Evolutionary conservation across 2,329 filamentous ascomycete genomes (phyloP).

Genomic region (Aspergillus tanneri): DNA sequence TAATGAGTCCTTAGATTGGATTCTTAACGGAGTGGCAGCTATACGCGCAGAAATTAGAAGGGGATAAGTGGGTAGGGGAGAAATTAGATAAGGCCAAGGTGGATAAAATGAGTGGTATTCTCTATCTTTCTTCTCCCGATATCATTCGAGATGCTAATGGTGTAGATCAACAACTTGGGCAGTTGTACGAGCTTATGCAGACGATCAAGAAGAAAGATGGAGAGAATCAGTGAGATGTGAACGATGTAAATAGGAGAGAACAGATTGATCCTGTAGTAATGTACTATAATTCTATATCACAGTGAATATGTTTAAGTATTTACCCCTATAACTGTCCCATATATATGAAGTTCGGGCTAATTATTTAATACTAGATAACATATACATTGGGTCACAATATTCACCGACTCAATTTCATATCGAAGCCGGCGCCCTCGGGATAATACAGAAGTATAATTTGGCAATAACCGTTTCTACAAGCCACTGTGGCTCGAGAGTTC

Average conservation of each 20-base stretch:
- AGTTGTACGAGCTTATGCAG: constrained; percentile 92
- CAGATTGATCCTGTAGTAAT: neutral
- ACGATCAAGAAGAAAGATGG: constrained; percentile 61
- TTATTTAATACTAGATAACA: too few species aligned
- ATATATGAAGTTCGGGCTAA: too few species aligned
- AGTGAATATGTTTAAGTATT: too few species aligned
- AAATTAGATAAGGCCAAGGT: constrained; percentile 81
- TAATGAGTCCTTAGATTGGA: constrained; percentile 65
- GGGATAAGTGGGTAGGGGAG: constrained; percentile 78
- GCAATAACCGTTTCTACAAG: too few species aligned
- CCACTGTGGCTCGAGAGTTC: too few species aligned
- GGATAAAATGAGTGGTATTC: constrained; percentile 88
- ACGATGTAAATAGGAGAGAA: neutral
- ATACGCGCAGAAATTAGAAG: constrained; percentile 90
- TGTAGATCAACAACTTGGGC: constrained; percentile 84
- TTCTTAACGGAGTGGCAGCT: constrained; percentile 96
- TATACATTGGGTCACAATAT: too few species aligned
- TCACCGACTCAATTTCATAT: too few species aligned
- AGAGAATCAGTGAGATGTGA: constrained; percentile 13
- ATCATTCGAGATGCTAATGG: constrained; percentile 3
- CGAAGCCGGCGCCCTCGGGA: too few species aligned
- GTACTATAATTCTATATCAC: neutral
- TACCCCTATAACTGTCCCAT: too few species aligned
- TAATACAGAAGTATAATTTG: too few species aligned
- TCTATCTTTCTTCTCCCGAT: constrained; percentile 3